Evolutionary conservation across 2,329 filamentous ascomycete species (phyloP).

Genomic region (Pseudogymnoascus sp.): DNA sequence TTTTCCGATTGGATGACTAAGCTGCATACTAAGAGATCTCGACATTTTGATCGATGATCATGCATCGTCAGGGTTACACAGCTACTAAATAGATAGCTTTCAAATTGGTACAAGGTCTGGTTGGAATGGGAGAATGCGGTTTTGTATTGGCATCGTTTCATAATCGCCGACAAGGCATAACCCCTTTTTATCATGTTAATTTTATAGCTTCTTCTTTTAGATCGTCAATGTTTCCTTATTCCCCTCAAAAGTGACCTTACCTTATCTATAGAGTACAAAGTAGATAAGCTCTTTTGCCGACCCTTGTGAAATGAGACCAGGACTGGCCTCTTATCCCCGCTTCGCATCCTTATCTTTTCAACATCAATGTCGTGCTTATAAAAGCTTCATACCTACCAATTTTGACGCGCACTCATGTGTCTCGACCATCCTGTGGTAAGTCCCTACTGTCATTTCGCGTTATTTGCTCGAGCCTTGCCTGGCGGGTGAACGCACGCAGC

Average conservation of each 20-base stretch:
- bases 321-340: slow-evolving; percentile 10
- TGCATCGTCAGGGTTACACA: slow-evolving; percentile 3
- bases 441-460: neutral
- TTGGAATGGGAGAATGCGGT: neutral
- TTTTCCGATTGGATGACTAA: neutral
- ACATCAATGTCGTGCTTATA: slow-evolving; percentile 8
- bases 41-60: neutral
- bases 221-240: slow-evolving; percentile 2
- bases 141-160: neutral
- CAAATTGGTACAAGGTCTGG: neutral
- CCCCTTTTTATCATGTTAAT: neutral
- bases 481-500: neutral
- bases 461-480: neutral
- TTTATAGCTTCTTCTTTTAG: slow-evolving; percentile 1
- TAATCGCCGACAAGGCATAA: neutral
- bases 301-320: slow-evolving; percentile 6
- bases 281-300: slow-evolving; percentile 7
- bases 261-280: slow-evolving; percentile 1
- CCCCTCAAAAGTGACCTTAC: neutral
- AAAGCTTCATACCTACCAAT: slow-evolving; percentile 1
- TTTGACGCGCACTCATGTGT: slow-evolving; percentile 6
- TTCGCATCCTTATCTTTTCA: slow-evolving; percentile 9
- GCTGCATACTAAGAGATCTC: neutral
- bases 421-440: slow-evolving; percentile 2
- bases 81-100: neutral